These are phyloP conservation scores for Afroboletus lepidellus DNA, from an alignment of 1,284 basidiomycete species.

Conservation along the genomic window DNA sequence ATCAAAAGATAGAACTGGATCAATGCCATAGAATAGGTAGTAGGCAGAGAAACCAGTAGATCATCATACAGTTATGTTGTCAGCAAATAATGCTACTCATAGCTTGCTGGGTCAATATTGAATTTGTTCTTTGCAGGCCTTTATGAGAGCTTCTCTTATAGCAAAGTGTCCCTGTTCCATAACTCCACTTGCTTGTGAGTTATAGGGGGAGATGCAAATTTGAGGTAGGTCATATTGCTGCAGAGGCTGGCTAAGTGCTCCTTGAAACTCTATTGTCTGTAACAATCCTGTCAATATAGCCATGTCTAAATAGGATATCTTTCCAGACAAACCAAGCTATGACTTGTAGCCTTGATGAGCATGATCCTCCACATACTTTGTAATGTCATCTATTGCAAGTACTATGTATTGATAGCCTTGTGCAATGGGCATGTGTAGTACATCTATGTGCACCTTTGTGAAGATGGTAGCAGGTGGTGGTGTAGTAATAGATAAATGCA, in stretches of 20 bases:
- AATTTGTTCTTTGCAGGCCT: not conserved
- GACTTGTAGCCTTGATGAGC: not conserved
- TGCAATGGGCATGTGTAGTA: not conserved
- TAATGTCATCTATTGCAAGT: not conserved
- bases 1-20: not conserved
- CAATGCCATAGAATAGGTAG: not conserved
- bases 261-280: not conserved
- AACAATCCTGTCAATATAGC: not conserved
- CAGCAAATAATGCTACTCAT: not conserved
- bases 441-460: not conserved
- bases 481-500: not conserved
- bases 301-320: not conserved
- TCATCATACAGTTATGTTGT: not conserved
- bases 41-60: not conserved
- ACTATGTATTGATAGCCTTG: not conserved
- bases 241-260: not conserved
- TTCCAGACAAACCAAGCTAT: not conserved
- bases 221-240: not conserved
- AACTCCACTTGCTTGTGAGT: not conserved
- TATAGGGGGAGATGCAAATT: not conserved
- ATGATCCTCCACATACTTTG: not conserved
- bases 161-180: no score
- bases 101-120: not conserved
- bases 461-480: not conserved
- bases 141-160: no score